These are phyloP conservation scores for Entomortierella chlamydospora DNA, from an alignment of 192 early-diverging fungal genomes.

Conservation along the genomic window DNA sequence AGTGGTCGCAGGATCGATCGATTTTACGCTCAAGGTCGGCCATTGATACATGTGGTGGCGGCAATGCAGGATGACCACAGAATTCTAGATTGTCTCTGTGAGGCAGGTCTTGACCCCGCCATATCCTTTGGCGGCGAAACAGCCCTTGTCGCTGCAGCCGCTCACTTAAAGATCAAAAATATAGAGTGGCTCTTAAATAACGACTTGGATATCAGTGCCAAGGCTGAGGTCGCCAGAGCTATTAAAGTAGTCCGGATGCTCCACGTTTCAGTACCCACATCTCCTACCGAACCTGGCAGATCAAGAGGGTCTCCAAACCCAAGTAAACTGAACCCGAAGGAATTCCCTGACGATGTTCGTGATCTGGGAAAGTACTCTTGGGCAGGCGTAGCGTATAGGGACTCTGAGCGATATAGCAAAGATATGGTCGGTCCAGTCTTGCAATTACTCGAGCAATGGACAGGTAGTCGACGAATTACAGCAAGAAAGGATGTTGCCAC, in stretches of 20 bases:
- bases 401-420: slow-evolving; percentile 1
- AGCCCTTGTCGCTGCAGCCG: slow-evolving; percentile 33
- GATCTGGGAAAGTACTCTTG: slow-evolving; percentile 42
- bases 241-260: slow-evolving; percentile 25
- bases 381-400: slow-evolving; percentile 30
- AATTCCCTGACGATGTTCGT: slow-evolving; percentile 22
- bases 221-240: slow-evolving; percentile 18
- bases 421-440: slow-evolving; percentile 45
- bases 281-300: neutral
- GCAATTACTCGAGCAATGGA: slow-evolving; percentile 41
- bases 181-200: slow-evolving; percentile 48
- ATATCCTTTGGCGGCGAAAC: slow-evolving; percentile 38
- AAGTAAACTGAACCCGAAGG: slow-evolving; percentile 2
- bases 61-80: slow-evolving; percentile 53
- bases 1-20: neutral
- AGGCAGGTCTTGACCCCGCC: slow-evolving; percentile 47
- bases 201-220: slow-evolving; percentile 34
- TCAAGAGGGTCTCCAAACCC: neutral
- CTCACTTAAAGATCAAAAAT: slow-evolving; percentile 44
- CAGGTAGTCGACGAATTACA: slow-evolving; percentile 11
- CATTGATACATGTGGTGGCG: slow-evolving; percentile 46
- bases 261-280: neutral
- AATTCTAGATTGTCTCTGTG: slow-evolving; percentile 44
- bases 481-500: slow-evolving; percentile 29
- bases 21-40: slow-evolving; percentile 13